phyloP scores from a whole-genome alignment of 768 basidiomycete species.

The Sarcodon aspratus region DNA sequence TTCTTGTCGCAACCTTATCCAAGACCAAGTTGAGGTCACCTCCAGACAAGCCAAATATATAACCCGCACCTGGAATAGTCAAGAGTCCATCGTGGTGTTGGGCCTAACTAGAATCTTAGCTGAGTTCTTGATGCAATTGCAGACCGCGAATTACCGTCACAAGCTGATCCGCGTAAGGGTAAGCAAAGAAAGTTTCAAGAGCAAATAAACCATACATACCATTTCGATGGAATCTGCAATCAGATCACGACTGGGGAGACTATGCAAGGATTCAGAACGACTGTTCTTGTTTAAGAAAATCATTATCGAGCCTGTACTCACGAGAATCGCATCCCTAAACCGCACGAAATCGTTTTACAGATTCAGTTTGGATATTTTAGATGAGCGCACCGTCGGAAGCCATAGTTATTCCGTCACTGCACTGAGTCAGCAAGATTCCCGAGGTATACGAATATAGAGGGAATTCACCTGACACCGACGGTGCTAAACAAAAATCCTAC shows the following conservation, averaged over 20 bases:
- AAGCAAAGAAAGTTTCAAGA: conserved; percentile 1
- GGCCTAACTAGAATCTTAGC: conserved; percentile 31
- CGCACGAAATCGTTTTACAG: not conserved
- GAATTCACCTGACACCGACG: conserved; percentile 63
- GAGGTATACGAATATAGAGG: not conserved
- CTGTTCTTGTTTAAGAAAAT: not conserved
- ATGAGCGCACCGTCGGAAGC: conserved; percentile 57
- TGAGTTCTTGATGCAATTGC: too few relatives aligned
- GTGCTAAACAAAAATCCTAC: conserved; percentile 81
- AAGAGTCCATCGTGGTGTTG: conserved; percentile 88
- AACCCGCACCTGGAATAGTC: conserved; percentile 50
- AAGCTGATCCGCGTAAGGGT: conserved; percentile 14
- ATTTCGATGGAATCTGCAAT: conserved; percentile 88
- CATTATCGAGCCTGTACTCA: conserved; percentile 22
- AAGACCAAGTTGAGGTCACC: not conserved
- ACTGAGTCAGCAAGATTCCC: not conserved
- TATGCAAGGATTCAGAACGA: conserved; percentile 14
- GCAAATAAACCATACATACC: conserved; percentile 24
- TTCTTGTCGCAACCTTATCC: conserved; percentile 64
- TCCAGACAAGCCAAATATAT: not conserved
- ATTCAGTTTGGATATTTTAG: not conserved
- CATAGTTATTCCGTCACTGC: conserved; percentile 83
- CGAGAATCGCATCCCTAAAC: conserved; percentile 79
- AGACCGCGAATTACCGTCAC: not conserved
- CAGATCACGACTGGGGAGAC: conserved; percentile 77